A percentile compares a stretch with the other conserved stretches of the same genome.
Conservation (phyloP, 768 basidiomycete species). For the Glaciozyma martinii region DNA sequence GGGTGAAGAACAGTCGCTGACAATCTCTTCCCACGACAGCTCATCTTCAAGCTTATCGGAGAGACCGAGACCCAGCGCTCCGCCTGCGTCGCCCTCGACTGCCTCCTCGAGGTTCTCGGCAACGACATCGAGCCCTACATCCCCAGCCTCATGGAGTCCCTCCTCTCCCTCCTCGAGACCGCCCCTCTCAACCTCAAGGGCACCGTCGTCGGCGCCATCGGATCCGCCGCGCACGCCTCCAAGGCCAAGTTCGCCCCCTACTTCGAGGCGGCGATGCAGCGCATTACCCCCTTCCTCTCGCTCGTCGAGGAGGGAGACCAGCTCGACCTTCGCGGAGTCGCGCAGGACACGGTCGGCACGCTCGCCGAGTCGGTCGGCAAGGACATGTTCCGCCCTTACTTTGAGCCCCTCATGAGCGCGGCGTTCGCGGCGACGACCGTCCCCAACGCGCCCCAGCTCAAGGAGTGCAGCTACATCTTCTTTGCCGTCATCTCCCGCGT, state of each 20-base stretch:
- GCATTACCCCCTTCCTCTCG: conserved; percentile 76
- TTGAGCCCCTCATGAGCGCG: conserved; percentile 89
- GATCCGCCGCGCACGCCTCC: conserved; percentile 93
- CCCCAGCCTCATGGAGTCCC: conserved; percentile 85
- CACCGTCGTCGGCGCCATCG: conserved; percentile 94
- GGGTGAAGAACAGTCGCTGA: neutral
- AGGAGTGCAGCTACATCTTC: conserved; percentile 95
- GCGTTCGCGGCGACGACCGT: conserved; percentile 83
- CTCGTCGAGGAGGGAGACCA: conserved; percentile 84
- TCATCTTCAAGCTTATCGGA: conserved; percentile 82
- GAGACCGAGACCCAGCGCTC: conserved; percentile 76
- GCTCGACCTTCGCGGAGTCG: conserved; percentile 86
- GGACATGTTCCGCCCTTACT: conserved; percentile 89
- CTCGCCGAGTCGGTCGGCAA: conserved; percentile 94
- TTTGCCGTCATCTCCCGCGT: conserved; percentile 98
- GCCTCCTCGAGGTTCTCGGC: conserved; percentile 80
- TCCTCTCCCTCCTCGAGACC: conserved; percentile 72
- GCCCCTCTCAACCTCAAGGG: conserved; percentile 81
- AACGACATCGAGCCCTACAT: conserved; percentile 84
- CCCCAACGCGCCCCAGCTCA: conserved; percentile 67
- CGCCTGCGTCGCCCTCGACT: conserved; percentile 95
- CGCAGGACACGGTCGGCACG: conserved; percentile 98
- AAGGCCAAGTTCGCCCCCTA: conserved; percentile 84
- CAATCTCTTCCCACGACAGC: conserved; percentile 42
- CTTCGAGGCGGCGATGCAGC: conserved; percentile 83